Evolutionary conservation across 1,139 yeast species (phyloP), one percentile per base, ranked within the genome.

Genomic region (Komagataea norvegica): DNA sequence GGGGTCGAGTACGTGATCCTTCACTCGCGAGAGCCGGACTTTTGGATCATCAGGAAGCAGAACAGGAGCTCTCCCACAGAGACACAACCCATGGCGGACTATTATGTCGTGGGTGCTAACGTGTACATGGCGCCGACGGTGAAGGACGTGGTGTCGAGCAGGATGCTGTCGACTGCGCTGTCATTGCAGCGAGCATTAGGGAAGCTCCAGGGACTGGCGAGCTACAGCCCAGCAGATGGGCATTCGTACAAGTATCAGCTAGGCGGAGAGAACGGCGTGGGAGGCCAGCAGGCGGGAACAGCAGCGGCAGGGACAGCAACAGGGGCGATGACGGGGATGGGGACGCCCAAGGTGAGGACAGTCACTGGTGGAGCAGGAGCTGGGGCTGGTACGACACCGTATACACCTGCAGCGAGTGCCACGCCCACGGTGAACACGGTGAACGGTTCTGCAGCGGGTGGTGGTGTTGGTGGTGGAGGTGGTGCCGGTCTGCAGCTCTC

Each of bases 31-130:
- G 96, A 88, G 48, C 97, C 97, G 0, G 95, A 87, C 53, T 76
- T 87, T 51, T 91, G 97, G 96, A 72, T 89, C 14, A 74, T 91
- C 10, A 70, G 95, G 41, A 88, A 88, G 55, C 96, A 89, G 57
- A 66, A 75, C 33, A 64, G 97, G 22, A 49, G 70, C 6, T 66
- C 72, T 28, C 74, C 77, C 7, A 65, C 64, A 6, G 70, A 69
- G 20, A 74, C 74, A 0, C 65, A 71, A 29, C 70, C 79, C 2
- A 54, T 86, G 10, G 70, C 79, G 6, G 93, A 87, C 50, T 91
- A 84, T 62, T 89, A 86, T 59, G 80, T 89, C 31, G 77, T 88
- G 27, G 96, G 96, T 4, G 95, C 95, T 19, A 88, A 87, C 53
- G 83, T 91, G 4, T 91, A 89, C 62, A 93, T 86, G 75, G 84